Base-by-base conservation (phyloP, 2,329 filamentous ascomycete genomes). In the Sphaerulina musiva region DNA sequence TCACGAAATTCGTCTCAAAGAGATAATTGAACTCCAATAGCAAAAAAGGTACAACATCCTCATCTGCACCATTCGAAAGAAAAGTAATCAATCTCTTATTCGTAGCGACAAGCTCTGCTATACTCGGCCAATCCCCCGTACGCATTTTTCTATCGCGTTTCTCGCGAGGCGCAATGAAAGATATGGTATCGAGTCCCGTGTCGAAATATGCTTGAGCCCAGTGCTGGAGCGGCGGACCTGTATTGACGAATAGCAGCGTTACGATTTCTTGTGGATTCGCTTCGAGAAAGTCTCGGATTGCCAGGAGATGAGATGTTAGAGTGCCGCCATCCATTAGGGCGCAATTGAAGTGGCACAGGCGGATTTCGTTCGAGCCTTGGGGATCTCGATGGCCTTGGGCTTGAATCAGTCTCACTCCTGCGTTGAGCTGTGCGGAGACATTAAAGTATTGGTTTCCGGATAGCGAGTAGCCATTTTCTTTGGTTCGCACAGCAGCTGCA, bases 371-470 rank as follows among this genome's bases (percentile, higher is more conserved):
- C 2, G 55, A 52, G 41, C 59, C 59, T 34, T 51, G 48, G 42
- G 57, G 58, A 47, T 63, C 62, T 41, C 46, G 40, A 43, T 65
- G 63, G 38, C 60, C 63, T 51, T 65, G 63, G 8, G 59, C 63
- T 51, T 65, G 62, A 10, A 65, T 54, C 10, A 65, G 49, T 2
- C 63, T 56, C 9, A 65, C 54, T 9, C 63, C 63, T 29, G 62
- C 49, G 38, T 86, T 82, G 3, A 72, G 74, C 64, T 86, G 83
- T 2, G 73, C 70, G 17, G 75, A 76, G 31, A 84, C 76, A 1
- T 62, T 60, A 47, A 82, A 65, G 55, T 65, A 65, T 29, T 65
- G 63, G 17, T 59, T 64, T n/a, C 64, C 63, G 32, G 59, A 61
- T 1, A 66, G 46, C 10, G 61, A 51, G 71, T 64, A 54, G 65